These are phyloP conservation scores for Xerophyta viscosa DNA, from an alignment of 106 monocot genomes.

Conservation along the genomic window DNA sequence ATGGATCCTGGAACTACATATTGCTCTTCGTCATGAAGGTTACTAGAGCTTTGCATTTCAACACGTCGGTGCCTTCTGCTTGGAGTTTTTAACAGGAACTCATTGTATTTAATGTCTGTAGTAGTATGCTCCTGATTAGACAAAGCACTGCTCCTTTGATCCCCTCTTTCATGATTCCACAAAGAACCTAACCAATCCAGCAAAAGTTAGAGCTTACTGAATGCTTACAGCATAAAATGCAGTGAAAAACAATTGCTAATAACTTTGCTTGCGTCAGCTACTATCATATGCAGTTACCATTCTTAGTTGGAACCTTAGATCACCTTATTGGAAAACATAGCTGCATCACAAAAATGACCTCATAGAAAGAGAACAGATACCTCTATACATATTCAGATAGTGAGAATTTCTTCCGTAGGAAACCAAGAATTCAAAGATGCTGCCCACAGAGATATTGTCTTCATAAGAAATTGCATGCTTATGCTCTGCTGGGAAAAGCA, in stretches of 20 bases:
- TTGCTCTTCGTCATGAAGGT: conserved; percentile 2
- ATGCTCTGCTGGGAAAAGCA: conserved; percentile 60
- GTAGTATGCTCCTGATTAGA: conserved; percentile 4
- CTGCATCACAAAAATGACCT: neutral
- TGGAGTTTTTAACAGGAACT: neutral
- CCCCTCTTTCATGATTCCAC: conserved; percentile 31
- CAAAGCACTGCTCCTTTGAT: neutral
- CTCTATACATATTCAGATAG: conserved; percentile 37
- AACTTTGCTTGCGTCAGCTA: too few relatives aligned
- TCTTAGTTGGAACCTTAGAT: too few relatives aligned
- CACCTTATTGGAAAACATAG: too few relatives aligned
- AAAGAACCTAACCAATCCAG: conserved; percentile 48
- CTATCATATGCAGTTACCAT: too few relatives aligned
- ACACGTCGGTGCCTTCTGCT: neutral
- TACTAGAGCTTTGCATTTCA: conserved; percentile 6
- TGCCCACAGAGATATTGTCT: conserved; percentile 50
- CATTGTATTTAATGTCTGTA: conserved; percentile 8
- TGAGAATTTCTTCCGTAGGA: conserved; percentile 56
- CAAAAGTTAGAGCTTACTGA: too few relatives aligned
- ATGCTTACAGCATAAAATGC: too few relatives aligned
- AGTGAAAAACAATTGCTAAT: too few relatives aligned
- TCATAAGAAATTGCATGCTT: conserved; percentile 53
- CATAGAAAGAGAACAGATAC: conserved; percentile 5
- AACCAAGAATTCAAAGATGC: conserved; percentile 59
- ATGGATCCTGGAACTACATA: conserved; percentile 45